phyloP scores from a whole-genome alignment of 2,329 filamentous ascomycete genomes.

The Talaromyces sp. region DNA sequence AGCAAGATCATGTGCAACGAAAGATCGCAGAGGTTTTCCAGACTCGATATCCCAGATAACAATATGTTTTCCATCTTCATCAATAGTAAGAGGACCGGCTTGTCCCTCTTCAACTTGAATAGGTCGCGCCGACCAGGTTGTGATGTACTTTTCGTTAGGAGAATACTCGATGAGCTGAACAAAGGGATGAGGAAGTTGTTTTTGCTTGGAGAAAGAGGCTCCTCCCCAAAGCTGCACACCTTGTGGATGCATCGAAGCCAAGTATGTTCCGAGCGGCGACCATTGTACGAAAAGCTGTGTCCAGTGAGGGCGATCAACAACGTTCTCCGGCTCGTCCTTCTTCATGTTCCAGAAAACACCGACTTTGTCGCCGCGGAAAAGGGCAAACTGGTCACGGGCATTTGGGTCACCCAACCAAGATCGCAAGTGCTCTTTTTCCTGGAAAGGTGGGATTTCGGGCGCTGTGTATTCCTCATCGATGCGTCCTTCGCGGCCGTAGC shows the following conservation, averaged over 20 bases:
- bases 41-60: conserved; percentile 97
- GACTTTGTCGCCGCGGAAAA: conserved; percentile 88
- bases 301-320: conserved; percentile 93
- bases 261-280: conserved; percentile 90
- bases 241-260: conserved; percentile 91
- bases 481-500: conserved; percentile 88
- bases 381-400: conserved; percentile 90
- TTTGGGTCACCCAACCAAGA: conserved; percentile 89
- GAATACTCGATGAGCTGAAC: conserved; percentile 97
- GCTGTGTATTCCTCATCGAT: conserved; percentile 85
- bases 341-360: conserved; percentile 99
- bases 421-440: conserved; percentile 88
- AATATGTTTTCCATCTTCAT: conserved; percentile 99
- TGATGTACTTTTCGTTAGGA: conserved; percentile 84
- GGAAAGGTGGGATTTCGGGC: conserved; percentile 78
- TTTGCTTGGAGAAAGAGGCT: conserved; percentile 79
- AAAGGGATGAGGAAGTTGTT: conserved; percentile 89
- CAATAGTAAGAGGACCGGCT: conserved; percentile 65
- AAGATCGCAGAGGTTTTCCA: conserved; percentile 83
- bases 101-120: conserved; percentile 89
- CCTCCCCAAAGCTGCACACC: conserved; percentile 98
- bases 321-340: conserved; percentile 78
- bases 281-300: conserved; percentile 97
- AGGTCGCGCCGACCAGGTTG: conserved; percentile 93
- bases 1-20: conserved; percentile 76